Conservation (phyloP, 176 grass and related monocot genomes). For the Leersia perrieri region DNA sequence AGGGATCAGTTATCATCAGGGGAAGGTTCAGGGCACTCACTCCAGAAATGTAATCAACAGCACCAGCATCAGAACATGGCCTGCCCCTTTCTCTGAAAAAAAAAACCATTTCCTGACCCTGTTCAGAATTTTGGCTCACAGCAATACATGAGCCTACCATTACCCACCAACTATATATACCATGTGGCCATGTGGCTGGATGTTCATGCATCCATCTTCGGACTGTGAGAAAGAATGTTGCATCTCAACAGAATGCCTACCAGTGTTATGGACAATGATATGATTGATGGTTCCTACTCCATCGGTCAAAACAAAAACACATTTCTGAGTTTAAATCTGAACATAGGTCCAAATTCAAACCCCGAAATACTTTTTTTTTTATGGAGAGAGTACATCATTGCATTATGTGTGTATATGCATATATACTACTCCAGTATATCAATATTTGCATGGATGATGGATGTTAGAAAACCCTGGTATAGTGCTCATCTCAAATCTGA, state of each 20-base stretch:
- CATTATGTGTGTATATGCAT: neutral
- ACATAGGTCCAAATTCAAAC: too few relatives aligned
- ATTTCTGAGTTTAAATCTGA: too few relatives aligned
- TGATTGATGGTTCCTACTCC: neutral
- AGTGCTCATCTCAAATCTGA: neutral
- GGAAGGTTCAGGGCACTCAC: neutral
- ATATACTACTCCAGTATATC: too few relatives aligned
- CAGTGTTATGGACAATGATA: neutral
- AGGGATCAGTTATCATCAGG: neutral
- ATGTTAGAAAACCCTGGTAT: neutral
- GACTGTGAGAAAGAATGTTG: neutral
- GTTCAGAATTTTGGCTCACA: neutral
- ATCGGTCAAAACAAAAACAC: too few relatives aligned
- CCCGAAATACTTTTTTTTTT: too few relatives aligned
- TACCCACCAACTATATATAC: neutral
- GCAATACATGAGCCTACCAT: neutral
- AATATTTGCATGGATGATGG: neutral
- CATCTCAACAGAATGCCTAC: neutral
- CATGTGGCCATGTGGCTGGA: neutral
- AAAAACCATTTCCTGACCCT: neutral
- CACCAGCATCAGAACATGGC: neutral
- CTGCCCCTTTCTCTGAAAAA: neutral
- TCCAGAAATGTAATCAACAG: neutral
- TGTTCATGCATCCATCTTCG: neutral
- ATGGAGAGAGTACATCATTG: too few relatives aligned